Evolutionary conservation across 345 rosid genomes (phyloP).

Genomic region (Citrus inodora): DNA sequence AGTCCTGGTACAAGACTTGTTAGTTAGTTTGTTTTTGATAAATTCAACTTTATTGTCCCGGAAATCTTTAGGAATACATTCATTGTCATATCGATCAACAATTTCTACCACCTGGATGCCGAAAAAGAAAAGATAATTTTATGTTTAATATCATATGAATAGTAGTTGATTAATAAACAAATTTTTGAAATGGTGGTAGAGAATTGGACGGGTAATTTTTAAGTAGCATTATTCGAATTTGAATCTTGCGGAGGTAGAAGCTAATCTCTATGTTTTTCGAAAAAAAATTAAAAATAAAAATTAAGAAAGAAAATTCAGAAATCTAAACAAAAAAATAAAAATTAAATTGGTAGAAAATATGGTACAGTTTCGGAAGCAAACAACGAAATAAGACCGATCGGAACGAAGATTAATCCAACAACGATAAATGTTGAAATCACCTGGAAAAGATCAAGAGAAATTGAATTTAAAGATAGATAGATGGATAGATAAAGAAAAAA

Average conservation of each 20-base stretch:
- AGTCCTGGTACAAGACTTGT: conserved; percentile 52
- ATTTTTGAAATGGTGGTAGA: no score
- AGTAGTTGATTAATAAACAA: no score
- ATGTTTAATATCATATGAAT: neutral
- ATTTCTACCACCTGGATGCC: conserved; percentile 58
- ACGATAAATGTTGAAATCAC: conserved; percentile 46
- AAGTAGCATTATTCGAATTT: no score
- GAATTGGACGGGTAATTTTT: no score
- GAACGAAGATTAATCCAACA: conserved; percentile 54
- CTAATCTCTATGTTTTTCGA: no score
- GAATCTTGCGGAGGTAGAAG: no score
- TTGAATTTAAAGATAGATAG: neutral
- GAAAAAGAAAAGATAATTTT: neutral
- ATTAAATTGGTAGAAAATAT: conserved; percentile 32
- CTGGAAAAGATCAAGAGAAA: conserved; percentile 27
- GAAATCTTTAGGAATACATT: conserved; percentile 45
- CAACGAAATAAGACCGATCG: conserved; percentile 55
- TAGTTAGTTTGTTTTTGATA: conserved; percentile 34
- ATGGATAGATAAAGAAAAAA: neutral
- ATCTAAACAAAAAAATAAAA: neutral
- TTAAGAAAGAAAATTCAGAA: neutral
- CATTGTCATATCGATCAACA: conserved; percentile 47
- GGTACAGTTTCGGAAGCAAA: conserved; percentile 19
- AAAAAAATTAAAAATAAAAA: no score
- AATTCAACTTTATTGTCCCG: conserved; percentile 21